These are phyloP conservation scores for Avena eriantha DNA, from an alignment of 176 grass and related monocot species.

Conservation along the genomic window DNA sequence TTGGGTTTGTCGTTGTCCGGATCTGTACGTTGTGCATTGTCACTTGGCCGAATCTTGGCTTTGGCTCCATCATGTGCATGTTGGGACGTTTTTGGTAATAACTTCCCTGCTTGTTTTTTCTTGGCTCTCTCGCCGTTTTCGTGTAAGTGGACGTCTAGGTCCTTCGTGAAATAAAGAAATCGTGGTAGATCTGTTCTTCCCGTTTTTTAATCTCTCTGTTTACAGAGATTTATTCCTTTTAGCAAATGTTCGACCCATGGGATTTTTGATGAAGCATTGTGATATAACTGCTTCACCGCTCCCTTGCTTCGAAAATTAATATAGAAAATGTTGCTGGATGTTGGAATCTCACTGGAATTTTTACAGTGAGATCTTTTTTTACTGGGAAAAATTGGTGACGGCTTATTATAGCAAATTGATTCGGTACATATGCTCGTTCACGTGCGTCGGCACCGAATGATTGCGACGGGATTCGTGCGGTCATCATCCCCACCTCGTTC, in stretches of 20 bases:
- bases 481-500: background rate
- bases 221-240: background rate
- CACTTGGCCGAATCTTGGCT: background rate
- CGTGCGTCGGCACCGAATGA: background rate
- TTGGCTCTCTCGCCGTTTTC: background rate
- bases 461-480: background rate
- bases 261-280: conserved; percentile 5
- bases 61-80: background rate
- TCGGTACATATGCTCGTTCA: background rate
- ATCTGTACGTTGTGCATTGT: background rate
- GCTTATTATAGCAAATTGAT: background rate
- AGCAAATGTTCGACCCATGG: background rate
- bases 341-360: background rate
- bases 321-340: background rate
- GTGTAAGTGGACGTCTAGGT: background rate
- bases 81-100: background rate
- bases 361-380: background rate
- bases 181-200: background rate
- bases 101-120: background rate
- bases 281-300: background rate
- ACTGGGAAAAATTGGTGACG: background rate
- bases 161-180: background rate
- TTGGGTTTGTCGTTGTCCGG: background rate
- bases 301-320: background rate
- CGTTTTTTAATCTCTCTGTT: background rate